Evolutionary conservation across 164 flowering plant species (phyloP), one percentile per base, ranked within the genome.

Genomic region (Chloranthus sessilifolius): DNA sequence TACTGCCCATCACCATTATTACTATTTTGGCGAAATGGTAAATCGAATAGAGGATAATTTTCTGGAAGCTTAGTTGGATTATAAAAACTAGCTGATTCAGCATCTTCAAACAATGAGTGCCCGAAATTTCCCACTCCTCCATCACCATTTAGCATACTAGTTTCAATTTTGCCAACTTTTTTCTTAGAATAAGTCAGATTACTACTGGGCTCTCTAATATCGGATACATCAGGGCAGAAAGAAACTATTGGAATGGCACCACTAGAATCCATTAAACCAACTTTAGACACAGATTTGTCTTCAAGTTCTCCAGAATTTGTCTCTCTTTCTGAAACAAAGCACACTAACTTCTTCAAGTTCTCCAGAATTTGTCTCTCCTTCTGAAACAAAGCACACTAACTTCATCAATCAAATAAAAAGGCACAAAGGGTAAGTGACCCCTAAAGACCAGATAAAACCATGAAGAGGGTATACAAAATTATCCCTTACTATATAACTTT

Each of bases 11-110:
- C 25, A 55, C 50, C 46, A 21, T 19, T 54, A 59, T 39, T 52
- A 58, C 44, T 42, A 27, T 56, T 74, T 47, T 69, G 65, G n/a
- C 58, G 25, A 25, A 72, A 59, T 42, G 61, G 61, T 20, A 56
- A 19, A 40, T 36, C 64, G 56, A 71, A 69, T 19, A 69, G 60
- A 43, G 82, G 70, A 34, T 34, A 66, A 51, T 69, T 79, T 62
- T 70, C 64, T 26, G 74, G 71, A 53, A 75, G 74, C 45, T 66
- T 62, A 33, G 52, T 34, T 24, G 36, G 44, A 20, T 37, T 45
- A 28, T 66, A 80, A 55, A 53, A 61, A 23, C n/a, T n/a, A 41
- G 46, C 51, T 47, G 59, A 38, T 8, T 50, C 61, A 47, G 26
- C 19, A 17, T 40, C 74, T 43, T 70, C 69, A 29, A 35, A 35